Base-by-base conservation (phyloP, 768 basidiomycete species). In the Hysterangium stoloniferum region DNA sequence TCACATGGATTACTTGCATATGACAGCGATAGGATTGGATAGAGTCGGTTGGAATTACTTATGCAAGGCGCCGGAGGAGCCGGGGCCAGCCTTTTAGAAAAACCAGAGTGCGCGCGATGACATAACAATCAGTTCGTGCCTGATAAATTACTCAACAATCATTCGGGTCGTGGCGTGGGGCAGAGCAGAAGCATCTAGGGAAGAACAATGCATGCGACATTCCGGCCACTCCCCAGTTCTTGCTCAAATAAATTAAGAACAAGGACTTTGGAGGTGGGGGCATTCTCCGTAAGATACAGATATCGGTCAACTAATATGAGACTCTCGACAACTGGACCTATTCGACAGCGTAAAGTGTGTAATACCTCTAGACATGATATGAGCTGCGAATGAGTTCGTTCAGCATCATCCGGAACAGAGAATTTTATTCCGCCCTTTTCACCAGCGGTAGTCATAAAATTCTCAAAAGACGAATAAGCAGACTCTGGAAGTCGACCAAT, bases 211-310 rank as follows among this genome's bases (percentile, higher is more conserved):
- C 86, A 67, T 6, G 77, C 84, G 49, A 84, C 68, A 62, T 87
- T 88, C 58, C 86, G 67, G 41, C 79, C 84, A 61, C 86, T 88
- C 37, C 83, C 85, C 2, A 74, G 75, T 4, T 69, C 68, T 62
- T 87, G 86, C 58, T 86, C 81, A 53, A 89, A 88, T 35, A 89
- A 59, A 61, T 84, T 86, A 2, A 86, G 68, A 19, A 77, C 57
- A 27, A 73, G 67, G 17, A 77, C 70, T 2, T 56, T 33, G 52
- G 60, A 8, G 7, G 40, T 52, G 17, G 8, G n/a, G 29, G 71
- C 56, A 33, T 61, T 60, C 34, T 79, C 70, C 46, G 56, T 59
- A 50, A 86, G 55, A 82, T 83, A 88, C 37, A 66, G 56, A 25
- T 73, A 58, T 19, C 86, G 73, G 62, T 88, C 86, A 13, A 75